A percentile compares a stretch with the other conserved stretches of the same genome.
phyloP scores from a whole-genome alignment of 164 flowering plant species.

The Dillenia turbinata region DNA sequence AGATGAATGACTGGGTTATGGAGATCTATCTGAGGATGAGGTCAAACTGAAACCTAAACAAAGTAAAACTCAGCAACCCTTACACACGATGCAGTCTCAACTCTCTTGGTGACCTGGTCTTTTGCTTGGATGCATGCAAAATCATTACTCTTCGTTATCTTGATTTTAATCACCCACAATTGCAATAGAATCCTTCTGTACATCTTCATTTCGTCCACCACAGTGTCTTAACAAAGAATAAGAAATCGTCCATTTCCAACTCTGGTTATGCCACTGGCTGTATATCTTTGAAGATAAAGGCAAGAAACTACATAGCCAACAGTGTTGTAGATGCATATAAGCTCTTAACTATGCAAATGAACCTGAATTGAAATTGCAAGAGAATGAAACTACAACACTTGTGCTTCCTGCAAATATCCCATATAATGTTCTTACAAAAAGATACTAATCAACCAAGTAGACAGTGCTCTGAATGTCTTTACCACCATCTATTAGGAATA shows the following conservation, averaged over 20 bases:
- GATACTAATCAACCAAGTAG: conserved; percentile 26
- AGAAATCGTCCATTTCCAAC: conserved; percentile 43
- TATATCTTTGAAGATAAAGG: conserved; percentile 52
- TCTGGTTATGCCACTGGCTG: conserved; percentile 35
- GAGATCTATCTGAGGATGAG: no score
- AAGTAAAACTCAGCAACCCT: no score
- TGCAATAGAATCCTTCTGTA: conserved; percentile 37
- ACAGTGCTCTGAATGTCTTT: conserved; percentile 3
- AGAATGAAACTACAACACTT: conserved; percentile 62
- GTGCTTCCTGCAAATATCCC: conserved; percentile 84
- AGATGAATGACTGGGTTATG: no score
- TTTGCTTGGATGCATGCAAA: no score
- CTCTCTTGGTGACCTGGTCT: no score
- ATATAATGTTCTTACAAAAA: conserved; percentile 40
- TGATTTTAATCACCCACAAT: no score
- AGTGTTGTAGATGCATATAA: conserved; percentile 56
- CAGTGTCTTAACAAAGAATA: conserved; percentile 58
- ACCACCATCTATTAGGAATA: no score
- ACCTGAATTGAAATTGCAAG: conserved; percentile 63
- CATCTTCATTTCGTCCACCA: conserved; percentile 31
- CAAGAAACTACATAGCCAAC: conserved; percentile 56
- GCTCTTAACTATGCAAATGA: conserved; percentile 37
- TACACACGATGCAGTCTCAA: no score
- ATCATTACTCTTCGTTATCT: no score
- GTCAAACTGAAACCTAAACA: no score